These are phyloP conservation scores for Aspergillus fumigatiaffinis DNA, from an alignment of 2,329 filamentous ascomycete genomes.

Conservation along the genomic window DNA sequence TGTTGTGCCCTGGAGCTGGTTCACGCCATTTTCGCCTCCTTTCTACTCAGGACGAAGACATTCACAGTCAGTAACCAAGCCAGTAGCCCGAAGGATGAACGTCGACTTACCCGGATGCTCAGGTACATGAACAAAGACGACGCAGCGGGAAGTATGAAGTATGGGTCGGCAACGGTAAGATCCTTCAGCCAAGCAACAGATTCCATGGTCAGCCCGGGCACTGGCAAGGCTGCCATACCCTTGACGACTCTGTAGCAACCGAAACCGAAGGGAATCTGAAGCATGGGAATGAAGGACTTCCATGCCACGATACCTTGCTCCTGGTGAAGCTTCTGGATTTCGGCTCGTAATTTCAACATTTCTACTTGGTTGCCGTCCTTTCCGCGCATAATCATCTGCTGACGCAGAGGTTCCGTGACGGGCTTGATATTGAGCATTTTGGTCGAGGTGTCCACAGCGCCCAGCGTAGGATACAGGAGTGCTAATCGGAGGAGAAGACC, in stretches of 20 bases:
- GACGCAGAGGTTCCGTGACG: slow-evolving; percentile 52
- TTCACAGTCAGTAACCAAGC: not conserved
- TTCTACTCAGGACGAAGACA: slow-evolving; percentile 20
- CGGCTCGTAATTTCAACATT: slow-evolving; percentile 44
- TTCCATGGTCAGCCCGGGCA: slow-evolving; percentile 70
- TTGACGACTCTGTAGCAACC: slow-evolving; percentile 75
- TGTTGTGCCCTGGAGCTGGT: slow-evolving; percentile 26
- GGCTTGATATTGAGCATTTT: slow-evolving; percentile 60
- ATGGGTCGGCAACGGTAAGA: slow-evolving; percentile 72
- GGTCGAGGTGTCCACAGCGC: slow-evolving; percentile 59
- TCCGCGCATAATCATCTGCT: slow-evolving; percentile 49
- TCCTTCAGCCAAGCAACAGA: slow-evolving; percentile 76
- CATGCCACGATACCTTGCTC: slow-evolving; percentile 52
- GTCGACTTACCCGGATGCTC: slow-evolving; percentile 54
- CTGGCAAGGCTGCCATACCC: slow-evolving; percentile 71
- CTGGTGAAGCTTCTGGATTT: slow-evolving; percentile 51
- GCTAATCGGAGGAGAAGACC: slow-evolving; percentile 61
- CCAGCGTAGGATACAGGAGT: slow-evolving; percentile 64
- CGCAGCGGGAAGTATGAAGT: slow-evolving; percentile 65
- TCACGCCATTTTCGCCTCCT: slow-evolving; percentile 37
- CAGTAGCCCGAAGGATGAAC: not conserved
- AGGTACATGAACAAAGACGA: slow-evolving; percentile 56
- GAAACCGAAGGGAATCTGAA: slow-evolving; percentile 69
- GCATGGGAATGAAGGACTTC: slow-evolving; percentile 53
- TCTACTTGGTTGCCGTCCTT: slow-evolving; percentile 45